Evolutionary conservation across 2,329 filamentous ascomycete species (phyloP).

Genomic region (Pyrenochaeta sp.): DNA sequence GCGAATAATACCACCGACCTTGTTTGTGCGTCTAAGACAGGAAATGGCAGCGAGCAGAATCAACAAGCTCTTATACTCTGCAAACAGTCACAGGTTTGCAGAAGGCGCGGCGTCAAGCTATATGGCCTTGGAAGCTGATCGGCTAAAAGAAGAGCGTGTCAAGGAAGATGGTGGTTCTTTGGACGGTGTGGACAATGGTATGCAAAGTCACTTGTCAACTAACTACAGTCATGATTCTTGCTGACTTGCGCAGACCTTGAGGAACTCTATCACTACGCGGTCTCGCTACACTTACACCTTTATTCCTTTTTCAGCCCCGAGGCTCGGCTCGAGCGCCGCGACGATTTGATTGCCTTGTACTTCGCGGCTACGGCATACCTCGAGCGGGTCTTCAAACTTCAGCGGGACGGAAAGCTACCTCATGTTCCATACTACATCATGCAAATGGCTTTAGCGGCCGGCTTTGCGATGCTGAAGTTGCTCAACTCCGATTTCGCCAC

Average conservation of each 20-base stretch:
- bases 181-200: slow-evolving; percentile 45
- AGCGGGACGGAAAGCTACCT: slow-evolving; percentile 64
- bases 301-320: slow-evolving; percentile 84
- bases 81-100: slow-evolving; percentile 40
- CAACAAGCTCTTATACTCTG: slow-evolving; percentile 47
- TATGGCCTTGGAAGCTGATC: slow-evolving; percentile 46
- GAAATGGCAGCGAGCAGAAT: slow-evolving; percentile 50
- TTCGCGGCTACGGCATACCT: slow-evolving; percentile 74
- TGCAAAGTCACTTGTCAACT: slow-evolving; percentile 1
- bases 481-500: slow-evolving; percentile 78
- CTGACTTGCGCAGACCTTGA: slow-evolving; percentile 50
- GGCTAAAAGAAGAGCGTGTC: slow-evolving; percentile 43
- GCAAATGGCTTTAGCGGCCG: slow-evolving; percentile 84
- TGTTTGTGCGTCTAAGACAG: slow-evolving; percentile 48
- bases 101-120: slow-evolving; percentile 42
- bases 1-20: slow-evolving; percentile 43
- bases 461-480: slow-evolving; percentile 77
- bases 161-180: slow-evolving; percentile 27
- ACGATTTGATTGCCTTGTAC: slow-evolving; percentile 79
- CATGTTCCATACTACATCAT: slow-evolving; percentile 79
- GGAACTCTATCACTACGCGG: slow-evolving; percentile 72
- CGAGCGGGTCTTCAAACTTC: slow-evolving; percentile 63
- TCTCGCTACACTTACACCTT: slow-evolving; percentile 76
- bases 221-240: slow-evolving; percentile 52
- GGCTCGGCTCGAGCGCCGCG: slow-evolving; percentile 62